Percentiles rank a stretch among this genome's conserved stretches.
Evolutionary conservation across 192 early-diverging fungal species (phyloP).

Genomic region (Dissophora ornata): DNA sequence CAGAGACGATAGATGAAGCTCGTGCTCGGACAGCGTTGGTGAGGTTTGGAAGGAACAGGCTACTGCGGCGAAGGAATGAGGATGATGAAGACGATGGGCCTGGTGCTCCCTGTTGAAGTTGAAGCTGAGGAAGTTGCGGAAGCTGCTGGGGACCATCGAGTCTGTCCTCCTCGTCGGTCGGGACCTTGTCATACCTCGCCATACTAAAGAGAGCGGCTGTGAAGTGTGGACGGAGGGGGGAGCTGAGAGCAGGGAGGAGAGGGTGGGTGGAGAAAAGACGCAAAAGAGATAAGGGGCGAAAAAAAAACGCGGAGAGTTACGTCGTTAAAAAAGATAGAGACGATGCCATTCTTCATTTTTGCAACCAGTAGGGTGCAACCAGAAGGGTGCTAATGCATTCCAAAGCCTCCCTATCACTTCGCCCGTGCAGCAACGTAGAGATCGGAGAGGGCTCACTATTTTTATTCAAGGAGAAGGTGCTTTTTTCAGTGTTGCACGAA

Average conservation of each 20-base stretch:
- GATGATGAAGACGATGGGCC: background rate
- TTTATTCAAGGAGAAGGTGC: no score
- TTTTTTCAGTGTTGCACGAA: no score
- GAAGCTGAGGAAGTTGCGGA: background rate
- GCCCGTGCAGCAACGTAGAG: no score
- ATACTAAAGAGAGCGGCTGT: background rate
- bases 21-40: slow-evolving; percentile 16
- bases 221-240: background rate
- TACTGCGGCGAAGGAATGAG: slow-evolving; percentile 1
- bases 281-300: background rate
- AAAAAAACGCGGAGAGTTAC: background rate
- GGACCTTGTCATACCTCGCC: slow-evolving; percentile 9
- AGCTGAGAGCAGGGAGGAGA: background rate
- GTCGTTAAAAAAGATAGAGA: background rate
- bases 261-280: slow-evolving; percentile 9
- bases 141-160: background rate
- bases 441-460: no score
- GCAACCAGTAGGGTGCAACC: no score
- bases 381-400: no score
- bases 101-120: background rate
- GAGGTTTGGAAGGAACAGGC: slow-evolving; percentile 1
- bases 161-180: slow-evolving; percentile 6
- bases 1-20: slow-evolving; percentile 12
- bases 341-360: no score
- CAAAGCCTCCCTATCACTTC: no score